phyloP scores from a whole-genome alignment of 2,329 filamentous ascomycete species.

The Exophiala xenobiotica region DNA sequence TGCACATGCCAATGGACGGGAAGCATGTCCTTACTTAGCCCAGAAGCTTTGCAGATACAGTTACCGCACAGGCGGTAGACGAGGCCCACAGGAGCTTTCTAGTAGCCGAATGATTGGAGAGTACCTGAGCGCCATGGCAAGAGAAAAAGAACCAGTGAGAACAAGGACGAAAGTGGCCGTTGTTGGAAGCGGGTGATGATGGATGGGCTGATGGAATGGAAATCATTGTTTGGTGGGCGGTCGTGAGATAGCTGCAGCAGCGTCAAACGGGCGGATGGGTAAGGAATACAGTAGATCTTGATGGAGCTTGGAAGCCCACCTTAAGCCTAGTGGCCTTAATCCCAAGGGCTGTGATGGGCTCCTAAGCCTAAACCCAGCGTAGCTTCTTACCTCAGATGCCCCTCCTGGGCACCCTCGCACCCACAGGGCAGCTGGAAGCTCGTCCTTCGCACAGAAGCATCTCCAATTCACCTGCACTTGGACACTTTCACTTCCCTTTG shows the following conservation, averaged over 20 bases:
- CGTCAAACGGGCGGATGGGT: neutral
- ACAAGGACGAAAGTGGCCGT: constrained; percentile 8
- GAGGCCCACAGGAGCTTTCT: neutral
- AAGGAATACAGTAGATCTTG: too few relatives aligned
- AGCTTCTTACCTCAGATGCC: neutral
- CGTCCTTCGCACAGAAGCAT: neutral
- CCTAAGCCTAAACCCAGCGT: neutral
- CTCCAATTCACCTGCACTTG: too few relatives aligned
- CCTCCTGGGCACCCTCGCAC: too few relatives aligned
- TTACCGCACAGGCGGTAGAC: too few relatives aligned
- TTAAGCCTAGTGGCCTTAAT: too few relatives aligned
- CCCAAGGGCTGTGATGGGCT: too few relatives aligned
- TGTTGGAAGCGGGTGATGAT: constrained; percentile 16
- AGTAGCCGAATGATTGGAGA: constrained; percentile 12
- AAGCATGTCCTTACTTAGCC: too few relatives aligned
- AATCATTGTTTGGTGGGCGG: neutral
- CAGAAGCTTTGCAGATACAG: too few relatives aligned
- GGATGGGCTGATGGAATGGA: neutral
- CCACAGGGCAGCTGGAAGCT: neutral
- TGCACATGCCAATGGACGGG: constrained; percentile 11
- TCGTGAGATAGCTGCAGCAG: neutral
- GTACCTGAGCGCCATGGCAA: constrained; percentile 15
- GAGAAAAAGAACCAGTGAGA: constrained; percentile 3
- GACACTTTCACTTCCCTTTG: neutral
- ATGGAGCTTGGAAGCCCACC: neutral